phyloP scores from a whole-genome alignment of 352 stramenopile species.

The Phytophthora chlamydospora region DNA sequence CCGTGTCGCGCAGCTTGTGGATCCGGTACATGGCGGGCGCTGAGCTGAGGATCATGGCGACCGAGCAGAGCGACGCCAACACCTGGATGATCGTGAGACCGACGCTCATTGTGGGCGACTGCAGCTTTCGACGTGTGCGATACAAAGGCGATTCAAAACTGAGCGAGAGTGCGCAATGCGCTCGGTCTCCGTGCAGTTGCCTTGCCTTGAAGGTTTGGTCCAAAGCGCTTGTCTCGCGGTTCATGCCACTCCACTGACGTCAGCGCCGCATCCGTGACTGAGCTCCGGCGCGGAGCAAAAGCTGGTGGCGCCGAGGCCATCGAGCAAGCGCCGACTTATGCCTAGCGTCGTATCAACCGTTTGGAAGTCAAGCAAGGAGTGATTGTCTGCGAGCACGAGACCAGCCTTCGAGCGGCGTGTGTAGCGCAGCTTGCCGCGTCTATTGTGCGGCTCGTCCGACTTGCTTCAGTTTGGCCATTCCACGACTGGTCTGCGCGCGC shows the following conservation, averaged over 20 bases:
- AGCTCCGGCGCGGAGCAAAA: slow-evolving; percentile 9
- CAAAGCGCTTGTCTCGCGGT: slow-evolving; percentile 5
- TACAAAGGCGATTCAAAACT: slow-evolving; percentile 33
- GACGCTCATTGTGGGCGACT: slow-evolving; percentile 24
- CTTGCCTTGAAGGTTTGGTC: neutral
- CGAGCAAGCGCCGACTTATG: slow-evolving; percentile 1
- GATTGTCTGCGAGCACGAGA: slow-evolving; percentile 31
- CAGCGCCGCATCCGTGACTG: slow-evolving; percentile 17
- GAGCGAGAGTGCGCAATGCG: slow-evolving; percentile 1
- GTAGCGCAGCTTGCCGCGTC: slow-evolving; percentile 18
- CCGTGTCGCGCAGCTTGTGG: slow-evolving; percentile 38
- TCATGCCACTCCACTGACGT: slow-evolving; percentile 12
- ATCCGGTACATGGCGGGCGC: slow-evolving; percentile 45
- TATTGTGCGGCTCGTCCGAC: slow-evolving; percentile 26
- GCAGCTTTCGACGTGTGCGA: neutral
- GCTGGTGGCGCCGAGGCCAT: slow-evolving; percentile 25
- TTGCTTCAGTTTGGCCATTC: slow-evolving; percentile 25
- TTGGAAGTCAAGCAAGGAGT: slow-evolving; percentile 23
- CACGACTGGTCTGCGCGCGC: slow-evolving; percentile 15
- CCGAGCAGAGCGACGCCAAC: slow-evolving; percentile 44
- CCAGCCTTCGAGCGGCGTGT: slow-evolving; percentile 11
- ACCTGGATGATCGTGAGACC: slow-evolving; percentile 39
- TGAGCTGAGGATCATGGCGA: slow-evolving; percentile 46
- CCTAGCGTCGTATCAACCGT: slow-evolving; percentile 30
- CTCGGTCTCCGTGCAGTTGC: neutral